Evolutionary conservation across 2,329 filamentous ascomycete genomes (phyloP), one percentile per base, ranked within the genome.

Genomic region (Arachnomyces sp.): DNA sequence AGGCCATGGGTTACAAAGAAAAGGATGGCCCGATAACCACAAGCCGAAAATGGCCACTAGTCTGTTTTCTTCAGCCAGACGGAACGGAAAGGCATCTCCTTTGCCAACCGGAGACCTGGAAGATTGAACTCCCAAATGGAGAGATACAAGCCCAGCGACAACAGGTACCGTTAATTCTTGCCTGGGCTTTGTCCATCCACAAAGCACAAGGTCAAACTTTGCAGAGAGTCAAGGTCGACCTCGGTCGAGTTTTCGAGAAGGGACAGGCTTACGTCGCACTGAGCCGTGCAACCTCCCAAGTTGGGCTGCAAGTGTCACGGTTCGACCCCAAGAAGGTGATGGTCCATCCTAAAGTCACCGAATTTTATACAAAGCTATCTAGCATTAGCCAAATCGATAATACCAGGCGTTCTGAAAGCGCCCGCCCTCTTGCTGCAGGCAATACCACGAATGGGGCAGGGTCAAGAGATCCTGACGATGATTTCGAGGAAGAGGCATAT

Each of bases 201-300:
- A 98, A 98, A 65, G 92, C 92, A 1, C 90, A 96, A 60, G 90
- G 90, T 1, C 90, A 96, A 61, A 96, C 90, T 28, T 69, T 95
- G 17, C 88, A 94, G 56, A 76, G 90, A 37, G 92, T 98, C 44
- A 94, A 94, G 57, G 92, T 98, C 17, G 88, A 98, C 58, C 72
- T 98, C 1, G 85, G 87, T 21, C 84, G 79, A 46, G 86, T 95
- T 1, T 98, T 98, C 53, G 92, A 98, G 60, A 95, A 95, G 62
- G 92, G 92, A 0, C 92, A 98, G 62, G 92, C 92, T 4, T 98
- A 98, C 57, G 92, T 98, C 38, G 92, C 92, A 38, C 77, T 98
- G 11, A 94, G 86, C 69, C 85, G 92, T 63, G 92, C 92, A 11
- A 94, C 87, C 1, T 85, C 75, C 43, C 88, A 95, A 67, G 75